These are phyloP conservation scores for Cryphonectria naterciae DNA, from an alignment of 2,329 filamentous ascomycete species.

Conservation along the genomic window DNA sequence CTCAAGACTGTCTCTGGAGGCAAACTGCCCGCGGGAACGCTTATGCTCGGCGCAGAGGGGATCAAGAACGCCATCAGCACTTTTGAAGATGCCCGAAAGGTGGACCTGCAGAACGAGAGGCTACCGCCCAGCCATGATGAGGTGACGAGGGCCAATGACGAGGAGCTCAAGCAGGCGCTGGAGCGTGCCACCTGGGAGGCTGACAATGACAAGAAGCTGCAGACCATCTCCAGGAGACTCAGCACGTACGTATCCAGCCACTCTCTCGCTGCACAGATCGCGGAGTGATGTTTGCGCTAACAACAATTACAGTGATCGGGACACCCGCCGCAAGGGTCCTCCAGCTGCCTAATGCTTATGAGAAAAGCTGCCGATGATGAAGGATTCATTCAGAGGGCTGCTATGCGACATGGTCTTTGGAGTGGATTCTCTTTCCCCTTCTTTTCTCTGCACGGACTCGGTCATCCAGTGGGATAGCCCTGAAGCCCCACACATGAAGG, in stretches of 20 bases:
- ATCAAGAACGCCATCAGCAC: conserved; percentile 95
- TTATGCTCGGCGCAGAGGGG: conserved; percentile 97
- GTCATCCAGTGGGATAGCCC: neutral
- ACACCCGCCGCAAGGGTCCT: conserved; percentile 25
- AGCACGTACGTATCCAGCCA: conserved; percentile 81
- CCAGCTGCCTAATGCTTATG: conserved; percentile 9
- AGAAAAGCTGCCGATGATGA: conserved; percentile 5
- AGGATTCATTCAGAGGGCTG: neutral
- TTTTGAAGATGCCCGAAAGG: conserved; percentile 96
- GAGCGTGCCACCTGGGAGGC: conserved; percentile 86
- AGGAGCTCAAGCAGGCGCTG: conserved; percentile 79
- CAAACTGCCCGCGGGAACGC: conserved; percentile 87
- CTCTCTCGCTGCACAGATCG: neutral
- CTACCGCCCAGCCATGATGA: conserved; percentile 92
- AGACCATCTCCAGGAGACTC: conserved; percentile 84
- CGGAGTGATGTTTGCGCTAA: neutral
- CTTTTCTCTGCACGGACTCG: neutral
- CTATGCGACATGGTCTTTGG: neutral
- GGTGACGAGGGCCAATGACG: conserved; percentile 79
- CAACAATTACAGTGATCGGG: conserved; percentile 21
- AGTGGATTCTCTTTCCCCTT: neutral
- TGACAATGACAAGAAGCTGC: conserved; percentile 87
- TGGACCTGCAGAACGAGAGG: conserved; percentile 95
- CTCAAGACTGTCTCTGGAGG: conserved; percentile 96
- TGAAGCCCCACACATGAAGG: neutral